These are phyloP conservation scores for Malbranchea zuffiana DNA, from an alignment of 2,329 filamentous ascomycete species.

Conservation along the genomic window DNA sequence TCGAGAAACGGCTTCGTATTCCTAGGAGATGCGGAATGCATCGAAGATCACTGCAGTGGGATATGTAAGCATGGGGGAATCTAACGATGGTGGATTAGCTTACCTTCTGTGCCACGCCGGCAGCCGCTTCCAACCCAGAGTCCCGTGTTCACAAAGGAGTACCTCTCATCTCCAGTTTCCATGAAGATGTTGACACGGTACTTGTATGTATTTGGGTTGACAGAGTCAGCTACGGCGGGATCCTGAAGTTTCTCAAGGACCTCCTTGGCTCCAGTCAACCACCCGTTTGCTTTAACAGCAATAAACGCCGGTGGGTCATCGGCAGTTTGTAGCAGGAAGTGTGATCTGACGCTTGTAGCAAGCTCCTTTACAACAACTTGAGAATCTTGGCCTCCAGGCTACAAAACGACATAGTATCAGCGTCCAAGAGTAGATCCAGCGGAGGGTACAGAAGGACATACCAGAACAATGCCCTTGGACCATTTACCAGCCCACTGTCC, in stretches of 20 bases:
- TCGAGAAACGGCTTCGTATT: neutral
- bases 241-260: conserved; percentile 40
- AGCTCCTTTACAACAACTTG: conserved; percentile 40
- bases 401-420: conserved; percentile 4
- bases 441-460: conserved; percentile 22
- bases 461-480: conserved; percentile 42
- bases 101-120: conserved; percentile 37
- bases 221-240: conserved; percentile 33
- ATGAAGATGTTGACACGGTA: conserved; percentile 39
- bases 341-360: conserved; percentile 35
- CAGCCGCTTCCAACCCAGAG: conserved; percentile 43
- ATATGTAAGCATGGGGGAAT: neutral
- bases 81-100: conserved; percentile 11
- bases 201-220: conserved; percentile 40
- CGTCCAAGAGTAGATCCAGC: neutral
- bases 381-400: conserved; percentile 42
- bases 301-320: conserved; percentile 43
- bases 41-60: conserved; percentile 25
- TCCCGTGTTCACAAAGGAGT: conserved; percentile 39
- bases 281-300: conserved; percentile 37
- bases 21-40: conserved; percentile 29
- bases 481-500: conserved; percentile 44
- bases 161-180: conserved; percentile 42
- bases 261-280: conserved; percentile 40
- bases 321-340: conserved; percentile 40